Percentiles rank a stretch among this genome's conserved stretches.
Conservation (phyloP, 164 flowering plant species). For the Macadamia tetraphylla region DNA sequence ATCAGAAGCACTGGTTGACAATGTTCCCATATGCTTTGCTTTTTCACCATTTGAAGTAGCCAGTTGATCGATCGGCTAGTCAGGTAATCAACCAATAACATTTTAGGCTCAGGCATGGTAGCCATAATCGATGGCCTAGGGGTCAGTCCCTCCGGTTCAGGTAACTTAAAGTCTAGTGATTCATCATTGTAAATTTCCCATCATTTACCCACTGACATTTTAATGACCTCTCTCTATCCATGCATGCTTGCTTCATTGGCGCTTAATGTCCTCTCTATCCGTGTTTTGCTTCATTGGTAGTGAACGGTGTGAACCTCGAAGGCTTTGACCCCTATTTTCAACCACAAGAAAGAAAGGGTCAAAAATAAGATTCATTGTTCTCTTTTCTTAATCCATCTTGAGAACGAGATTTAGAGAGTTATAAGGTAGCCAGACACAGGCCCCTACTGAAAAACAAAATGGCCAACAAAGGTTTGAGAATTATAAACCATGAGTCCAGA, state of each 20-base stretch:
- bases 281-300: conserved; percentile 41
- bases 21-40: too few relatives aligned
- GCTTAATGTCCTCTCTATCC: conserved; percentile 56
- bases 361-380: too few relatives aligned
- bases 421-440: too few relatives aligned
- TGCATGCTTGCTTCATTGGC: conserved; percentile 56
- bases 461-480: neutral
- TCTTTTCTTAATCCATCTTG: too few relatives aligned
- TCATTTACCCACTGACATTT: conserved; percentile 55
- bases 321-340: conserved; percentile 50
- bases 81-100: neutral
- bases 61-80: too few relatives aligned
- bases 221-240: conserved; percentile 41
- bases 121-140: conserved; percentile 27
- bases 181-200: conserved; percentile 49
- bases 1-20: too few relatives aligned
- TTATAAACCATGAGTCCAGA: too few relatives aligned
- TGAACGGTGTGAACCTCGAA: conserved; percentile 42
- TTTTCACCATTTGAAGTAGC: too few relatives aligned
- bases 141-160: conserved; percentile 11
- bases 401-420: too few relatives aligned
- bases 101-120: conserved; percentile 27
- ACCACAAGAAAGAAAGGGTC: too few relatives aligned
- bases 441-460: too few relatives aligned
- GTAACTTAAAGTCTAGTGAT: conserved; percentile 27